Conservation (phyloP, 202 grass and related monocot species). For the Eragrostis tef region DNA sequence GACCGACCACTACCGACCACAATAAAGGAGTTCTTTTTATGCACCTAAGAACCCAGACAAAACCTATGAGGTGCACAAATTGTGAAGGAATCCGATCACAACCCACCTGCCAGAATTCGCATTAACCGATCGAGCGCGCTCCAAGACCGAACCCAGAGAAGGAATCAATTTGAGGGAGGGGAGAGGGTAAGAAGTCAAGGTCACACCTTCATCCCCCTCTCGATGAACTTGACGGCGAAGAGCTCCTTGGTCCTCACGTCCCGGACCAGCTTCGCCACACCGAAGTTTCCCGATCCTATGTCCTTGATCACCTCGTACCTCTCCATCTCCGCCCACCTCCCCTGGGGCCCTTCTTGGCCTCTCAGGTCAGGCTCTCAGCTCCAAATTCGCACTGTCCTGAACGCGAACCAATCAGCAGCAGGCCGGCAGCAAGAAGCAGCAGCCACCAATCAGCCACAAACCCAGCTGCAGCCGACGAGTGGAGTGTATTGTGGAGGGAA, state of each 20-base stretch:
- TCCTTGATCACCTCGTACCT: constrained; percentile 84
- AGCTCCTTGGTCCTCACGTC: constrained; percentile 80
- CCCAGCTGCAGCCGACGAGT: constrained; percentile 9
- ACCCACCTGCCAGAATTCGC: neutral
- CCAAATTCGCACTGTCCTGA: neutral
- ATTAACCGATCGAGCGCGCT: constrained; percentile 40
- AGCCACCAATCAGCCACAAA: constrained; percentile 31
- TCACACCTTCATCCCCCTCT: constrained; percentile 91
- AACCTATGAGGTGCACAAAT: constrained; percentile 6
- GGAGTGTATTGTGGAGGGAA: constrained; percentile 25
- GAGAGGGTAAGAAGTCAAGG: neutral
- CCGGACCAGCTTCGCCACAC: constrained; percentile 83
- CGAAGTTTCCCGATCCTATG: constrained; percentile 93
- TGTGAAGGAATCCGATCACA: neutral
- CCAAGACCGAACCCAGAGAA: neutral
- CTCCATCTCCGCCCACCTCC: constrained; percentile 54
- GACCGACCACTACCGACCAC: neutral
- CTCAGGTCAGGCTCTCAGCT: constrained; percentile 11
- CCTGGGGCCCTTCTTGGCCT: neutral
- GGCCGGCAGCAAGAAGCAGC: constrained; percentile 23
- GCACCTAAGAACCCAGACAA: constrained; percentile 31
- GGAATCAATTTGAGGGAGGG: constrained; percentile 4
- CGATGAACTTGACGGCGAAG: constrained; percentile 87
- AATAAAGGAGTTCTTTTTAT: constrained; percentile 16
- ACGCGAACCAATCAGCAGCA: no score